Percentiles rank a stretch among this genome's conserved stretches.
Evolutionary conservation across 768 basidiomycete species (phyloP).

Genomic region (Piloderma croceum): DNA sequence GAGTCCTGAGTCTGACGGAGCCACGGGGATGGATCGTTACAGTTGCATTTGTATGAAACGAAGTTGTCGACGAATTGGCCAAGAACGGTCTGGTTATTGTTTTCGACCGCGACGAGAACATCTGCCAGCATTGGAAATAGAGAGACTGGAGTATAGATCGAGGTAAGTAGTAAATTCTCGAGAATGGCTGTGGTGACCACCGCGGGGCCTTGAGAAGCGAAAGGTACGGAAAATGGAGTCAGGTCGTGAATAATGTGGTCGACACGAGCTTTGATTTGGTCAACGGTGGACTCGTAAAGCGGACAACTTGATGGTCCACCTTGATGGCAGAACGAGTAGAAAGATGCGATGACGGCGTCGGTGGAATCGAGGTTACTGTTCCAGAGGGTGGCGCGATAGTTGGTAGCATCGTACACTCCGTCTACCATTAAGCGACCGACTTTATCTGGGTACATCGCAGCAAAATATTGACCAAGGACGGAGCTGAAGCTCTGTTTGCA

Average conservation of each 20-base stretch:
- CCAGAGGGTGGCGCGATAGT: slow-evolving; percentile 16
- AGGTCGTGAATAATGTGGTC: neutral
- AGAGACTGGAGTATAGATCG: neutral
- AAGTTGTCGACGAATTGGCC: neutral
- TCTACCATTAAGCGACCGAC: slow-evolving; percentile 26
- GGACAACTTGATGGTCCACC: slow-evolving; percentile 20
- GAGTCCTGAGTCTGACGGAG: neutral
- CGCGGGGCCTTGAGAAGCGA: neutral
- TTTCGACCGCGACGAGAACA: neutral
- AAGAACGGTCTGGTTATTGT: neutral
- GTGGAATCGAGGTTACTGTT: slow-evolving; percentile 19
- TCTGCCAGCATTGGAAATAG: neutral
- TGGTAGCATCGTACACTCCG: slow-evolving; percentile 23
- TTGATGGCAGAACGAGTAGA: slow-evolving; percentile 15
- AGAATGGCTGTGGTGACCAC: neutral
- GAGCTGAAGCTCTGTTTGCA: slow-evolving; percentile 2
- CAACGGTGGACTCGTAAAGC: slow-evolving; percentile 17
- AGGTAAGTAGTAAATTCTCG: neutral
- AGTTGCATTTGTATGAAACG: neutral
- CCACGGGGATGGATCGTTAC: neutral
- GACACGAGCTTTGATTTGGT: slow-evolving; percentile 13
- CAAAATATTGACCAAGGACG: slow-evolving; percentile 14
- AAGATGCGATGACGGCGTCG: slow-evolving; percentile 13
- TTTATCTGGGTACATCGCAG: slow-evolving; percentile 29
- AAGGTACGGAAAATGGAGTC: neutral